Evolutionary conservation across 495 filamentous ascomycete genomes (phyloP), one percentile per base, ranked within the genome.

Genomic region (Penicillium psychrofluorescens): DNA sequence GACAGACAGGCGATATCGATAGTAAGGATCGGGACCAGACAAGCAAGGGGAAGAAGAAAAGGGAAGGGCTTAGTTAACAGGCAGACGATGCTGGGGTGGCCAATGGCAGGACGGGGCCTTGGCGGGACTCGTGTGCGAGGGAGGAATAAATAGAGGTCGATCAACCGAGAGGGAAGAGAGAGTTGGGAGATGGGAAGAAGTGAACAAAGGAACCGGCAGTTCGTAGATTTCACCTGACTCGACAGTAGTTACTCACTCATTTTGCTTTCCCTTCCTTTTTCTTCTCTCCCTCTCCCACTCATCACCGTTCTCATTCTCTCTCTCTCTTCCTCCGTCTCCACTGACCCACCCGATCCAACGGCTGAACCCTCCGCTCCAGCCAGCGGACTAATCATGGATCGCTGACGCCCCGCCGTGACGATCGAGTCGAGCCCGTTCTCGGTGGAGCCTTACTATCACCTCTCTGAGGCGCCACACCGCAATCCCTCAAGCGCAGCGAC

Each of bases 261-360:
- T 37, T 36, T 22, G 3, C 29, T 37, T 28, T 16, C 27, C 22
- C 11, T 44, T 34, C 12, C 22, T 10, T 34, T 10, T 34, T 7
- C 31, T 27, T 33, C 36, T 36, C 11, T 22, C 11, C n/a, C 8
- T 44, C 31, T 34, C 8, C 15, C 9, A 36, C 29, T 22, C 22
- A 9, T 34, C 31, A 33, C 2, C n/a, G 6, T 12, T 8, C 7
- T 34, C 32, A 10, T 34, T 42, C 42, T 38, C 29, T 35, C 31
- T 8, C 22, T 32, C 42, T 35, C 34, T 13, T 16, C 29, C 30
- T 43, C 36, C n/a, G 30, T 27, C 34, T 14, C 48, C 38, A 29
- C 11, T 7, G 48, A 51, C 43, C 53, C 53, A 59, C 54, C 54
- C 36, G 47, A 56, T 54, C 56, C 56, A 60, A 60, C 53, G 56